Evolutionary conservation across 768 basidiomycete species (phyloP), one percentile per base, ranked within the genome.

Genomic region (Auriculariales sp.): DNA sequence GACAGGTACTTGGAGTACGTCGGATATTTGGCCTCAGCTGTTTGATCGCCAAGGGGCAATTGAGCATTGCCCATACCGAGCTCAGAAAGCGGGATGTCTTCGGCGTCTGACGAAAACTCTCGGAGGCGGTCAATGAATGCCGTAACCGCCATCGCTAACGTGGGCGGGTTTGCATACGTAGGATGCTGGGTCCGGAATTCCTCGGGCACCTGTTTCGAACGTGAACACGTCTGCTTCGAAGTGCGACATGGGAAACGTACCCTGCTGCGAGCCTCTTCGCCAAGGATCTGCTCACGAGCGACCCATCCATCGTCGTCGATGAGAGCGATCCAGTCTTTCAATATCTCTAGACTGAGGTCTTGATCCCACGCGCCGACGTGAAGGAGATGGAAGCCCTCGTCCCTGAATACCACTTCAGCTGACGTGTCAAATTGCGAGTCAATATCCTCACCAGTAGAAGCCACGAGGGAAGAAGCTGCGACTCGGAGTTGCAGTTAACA

Each of bases 241-340:
- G 28, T 5, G 22, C 47, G 49, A 10, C 11, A 34, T 15, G 10
- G 31, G 22, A 52, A 15, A 55, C 65, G 31, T 46, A 84, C 88
- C 67, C 86, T 90, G 71, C 92, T 95, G 46, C 94, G 78, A 15
- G 93, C 92, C 67, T 98, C 93, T 56, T 93, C 92, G 3, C 93
- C 93, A 0, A 98, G 74, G 52, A 98, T 97, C 64, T 98, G 93
- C 65, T 98, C 93, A 24, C 93, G 75, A 1, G 80, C 94, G 35
- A 98, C 87, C 93, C 93, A 98, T 1, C 93, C 93, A 56, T 95
- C 77, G 30, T 86, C 84, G 60, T 98, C 91, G 49, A 95, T 88
- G 42, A 97, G 73, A 54, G 79, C 68, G 46, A 95, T 79, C 93
- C 93, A 98, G 53, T 80, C 77, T 59, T 80, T 81, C 32, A 98